Evolutionary conservation across 2,329 filamentous ascomycete genomes (phyloP).

Genomic region (Botrytis elliptica): DNA sequence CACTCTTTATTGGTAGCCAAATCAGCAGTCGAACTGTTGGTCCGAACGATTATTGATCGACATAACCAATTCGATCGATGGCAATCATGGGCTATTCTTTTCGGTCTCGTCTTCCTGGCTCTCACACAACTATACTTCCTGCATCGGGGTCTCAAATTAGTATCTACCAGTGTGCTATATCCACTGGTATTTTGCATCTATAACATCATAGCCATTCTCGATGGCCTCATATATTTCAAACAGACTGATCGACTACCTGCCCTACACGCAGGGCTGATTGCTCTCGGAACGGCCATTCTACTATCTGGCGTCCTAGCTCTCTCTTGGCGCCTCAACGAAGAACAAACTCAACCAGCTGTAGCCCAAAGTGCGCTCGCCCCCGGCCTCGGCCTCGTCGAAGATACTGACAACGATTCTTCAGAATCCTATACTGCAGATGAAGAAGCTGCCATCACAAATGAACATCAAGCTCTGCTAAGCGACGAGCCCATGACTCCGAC

Average conservation of each 20-base stretch:
- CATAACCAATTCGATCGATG: conserved; percentile 93
- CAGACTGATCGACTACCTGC: conserved; percentile 78
- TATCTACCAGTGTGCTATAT: conserved; percentile 93
- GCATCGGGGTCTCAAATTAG: conserved; percentile 87
- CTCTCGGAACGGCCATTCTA: conserved; percentile 81
- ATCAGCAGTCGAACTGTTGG: conserved; percentile 90
- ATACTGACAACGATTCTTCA: conserved; percentile 56
- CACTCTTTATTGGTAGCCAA: conserved; percentile 93
- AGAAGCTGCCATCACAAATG: conserved; percentile 36
- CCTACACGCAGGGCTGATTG: conserved; percentile 76
- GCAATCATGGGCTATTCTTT: conserved; percentile 89
- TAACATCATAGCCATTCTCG: conserved; percentile 97
- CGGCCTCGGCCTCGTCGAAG: conserved; percentile 77
- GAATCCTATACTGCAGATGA: conserved; percentile 47
- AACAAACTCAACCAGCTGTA: conserved; percentile 60
- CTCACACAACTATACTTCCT: conserved; percentile 93
- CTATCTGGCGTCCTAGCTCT: conserved; percentile 85
- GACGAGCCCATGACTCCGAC: conserved; percentile 37
- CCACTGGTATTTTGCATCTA: conserved; percentile 98
- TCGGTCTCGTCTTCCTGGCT: conserved; percentile 77
- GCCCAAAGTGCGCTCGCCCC: conserved; percentile 73
- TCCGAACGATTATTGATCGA: conserved; percentile 79
- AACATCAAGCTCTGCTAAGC: conserved; percentile 36
- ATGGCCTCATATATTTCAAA: conserved; percentile 94
- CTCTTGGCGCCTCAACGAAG: conserved; percentile 88